Conservation (phyloP, 2,329 filamentous ascomycete genomes). For the Cercospora canescens region DNA sequence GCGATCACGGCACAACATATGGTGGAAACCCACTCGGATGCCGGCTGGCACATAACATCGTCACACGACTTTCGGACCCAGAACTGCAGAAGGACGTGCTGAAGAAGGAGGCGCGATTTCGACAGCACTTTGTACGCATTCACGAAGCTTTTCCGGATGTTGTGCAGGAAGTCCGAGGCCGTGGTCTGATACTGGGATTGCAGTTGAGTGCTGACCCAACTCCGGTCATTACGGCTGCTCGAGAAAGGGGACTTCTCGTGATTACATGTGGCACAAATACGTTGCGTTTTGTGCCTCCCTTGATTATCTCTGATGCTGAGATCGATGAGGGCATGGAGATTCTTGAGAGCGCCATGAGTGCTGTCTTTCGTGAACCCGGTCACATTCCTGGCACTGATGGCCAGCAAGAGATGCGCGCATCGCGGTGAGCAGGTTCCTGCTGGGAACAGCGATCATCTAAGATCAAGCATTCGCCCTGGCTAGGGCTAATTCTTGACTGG, state of each 20-base stretch:
- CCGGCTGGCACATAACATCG: constrained; percentile 81
- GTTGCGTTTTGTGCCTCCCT: constrained; percentile 83
- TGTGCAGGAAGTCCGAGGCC: constrained; percentile 76
- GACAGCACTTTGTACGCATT: constrained; percentile 58
- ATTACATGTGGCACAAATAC: constrained; percentile 95
- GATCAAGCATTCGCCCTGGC: background rate
- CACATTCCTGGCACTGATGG: constrained; percentile 42
- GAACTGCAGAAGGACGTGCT: constrained; percentile 69
- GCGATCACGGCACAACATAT: constrained; percentile 93
- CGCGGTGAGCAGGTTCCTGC: background rate
- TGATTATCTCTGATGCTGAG: constrained; percentile 78
- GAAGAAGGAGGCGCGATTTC: constrained; percentile 64
- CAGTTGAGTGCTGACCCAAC: constrained; percentile 75
- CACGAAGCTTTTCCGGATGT: constrained; percentile 66
- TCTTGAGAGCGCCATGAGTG: constrained; percentile 66
- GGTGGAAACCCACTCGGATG: constrained; percentile 88
- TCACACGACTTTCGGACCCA: constrained; percentile 71
- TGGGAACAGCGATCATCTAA: background rate
- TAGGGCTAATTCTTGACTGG: background rate
- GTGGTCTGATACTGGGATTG: constrained; percentile 81
- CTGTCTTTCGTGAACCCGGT: constrained; percentile 48
- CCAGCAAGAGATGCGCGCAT: constrained; percentile 45
- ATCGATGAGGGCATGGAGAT: constrained; percentile 77
- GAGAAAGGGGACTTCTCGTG: constrained; percentile 82
- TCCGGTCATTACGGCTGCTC: constrained; percentile 76